Conservation (phyloP, 2,329 filamentous ascomycete species). For the Leptographium radiaticola region DNA sequence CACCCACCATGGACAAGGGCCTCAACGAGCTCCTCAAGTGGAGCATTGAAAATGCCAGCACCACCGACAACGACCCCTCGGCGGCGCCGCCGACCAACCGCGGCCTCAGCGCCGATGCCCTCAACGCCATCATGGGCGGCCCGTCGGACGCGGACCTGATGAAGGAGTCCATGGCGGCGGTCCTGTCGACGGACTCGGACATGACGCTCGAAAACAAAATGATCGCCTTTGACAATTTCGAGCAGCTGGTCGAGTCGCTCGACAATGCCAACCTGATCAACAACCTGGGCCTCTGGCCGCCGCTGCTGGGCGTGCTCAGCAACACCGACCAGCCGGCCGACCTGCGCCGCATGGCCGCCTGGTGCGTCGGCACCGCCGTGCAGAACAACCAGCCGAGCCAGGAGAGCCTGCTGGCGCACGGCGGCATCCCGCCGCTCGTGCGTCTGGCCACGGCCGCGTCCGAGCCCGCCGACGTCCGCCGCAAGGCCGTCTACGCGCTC, state of each 20-base stretch:
- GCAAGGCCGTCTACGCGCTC: conserved; percentile 82
- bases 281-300: conserved; percentile 66
- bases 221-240: conserved; percentile 85
- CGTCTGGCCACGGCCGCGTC: conserved; percentile 48
- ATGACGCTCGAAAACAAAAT: conserved; percentile 63
- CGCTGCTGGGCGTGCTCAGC: conserved; percentile 57
- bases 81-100: conserved; percentile 18
- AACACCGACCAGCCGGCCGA: conserved; percentile 47
- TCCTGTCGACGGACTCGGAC: conserved; percentile 46
- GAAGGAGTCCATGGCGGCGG: conserved; percentile 68
- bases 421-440: conserved; percentile 59
- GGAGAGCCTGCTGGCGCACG: conserved; percentile 50
- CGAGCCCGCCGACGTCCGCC: conserved; percentile 45
- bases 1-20: conserved; percentile 18
- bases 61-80: conserved; percentile 10
- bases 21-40: conserved; percentile 24
- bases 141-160: conserved; percentile 88
- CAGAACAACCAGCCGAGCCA: conserved; percentile 89
- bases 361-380: conserved; percentile 87
- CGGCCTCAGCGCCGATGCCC: conserved; percentile 52
- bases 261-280: conserved; percentile 96
- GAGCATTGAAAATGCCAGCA: conserved; percentile 20
- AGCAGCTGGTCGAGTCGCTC: conserved; percentile 80
- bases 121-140: conserved; percentile 66
- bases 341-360: conserved; percentile 75